A percentile compares a stretch with the other conserved stretches of the same genome.
Evolutionary conservation across 768 basidiomycete species (phyloP).

Genomic region (Leccinum imitatum): DNA sequence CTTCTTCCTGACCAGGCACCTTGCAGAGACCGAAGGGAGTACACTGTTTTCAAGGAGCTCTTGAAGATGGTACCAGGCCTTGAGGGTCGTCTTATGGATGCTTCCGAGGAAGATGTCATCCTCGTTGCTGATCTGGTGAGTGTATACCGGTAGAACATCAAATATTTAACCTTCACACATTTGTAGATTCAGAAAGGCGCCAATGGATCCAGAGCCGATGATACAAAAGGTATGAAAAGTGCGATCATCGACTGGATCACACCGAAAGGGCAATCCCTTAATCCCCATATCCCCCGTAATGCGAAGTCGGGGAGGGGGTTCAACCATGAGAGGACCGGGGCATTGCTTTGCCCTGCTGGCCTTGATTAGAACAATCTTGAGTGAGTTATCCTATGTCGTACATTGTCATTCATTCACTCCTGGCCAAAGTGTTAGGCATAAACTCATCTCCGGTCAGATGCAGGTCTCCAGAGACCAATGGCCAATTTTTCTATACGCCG

Average conservation of each 20-base stretch:
- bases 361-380: neutral
- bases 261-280: too few relatives aligned
- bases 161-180: neutral
- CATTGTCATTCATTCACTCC: neutral
- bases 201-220: too few relatives aligned
- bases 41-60: neutral
- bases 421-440: neutral
- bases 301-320: too few relatives aligned
- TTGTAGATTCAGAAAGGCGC: too few relatives aligned
- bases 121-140: neutral
- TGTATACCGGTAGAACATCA: neutral
- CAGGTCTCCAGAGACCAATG: neutral
- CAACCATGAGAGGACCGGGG: neutral
- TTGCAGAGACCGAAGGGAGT: neutral
- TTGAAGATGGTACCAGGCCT: neutral
- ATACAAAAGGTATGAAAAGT: too few relatives aligned
- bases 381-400: neutral
- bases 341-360: neutral
- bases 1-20: neutral
- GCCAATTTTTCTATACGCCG: neutral
- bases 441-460: neutral
- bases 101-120: neutral
- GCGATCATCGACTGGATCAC: too few relatives aligned
- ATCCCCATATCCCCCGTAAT: too few relatives aligned
- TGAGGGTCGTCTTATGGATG: neutral